A percentile compares a stretch with the other conserved stretches of the same genome.
Conservation (phyloP, 73 alveolate genomes). For the Uronychia setigera region DNA sequence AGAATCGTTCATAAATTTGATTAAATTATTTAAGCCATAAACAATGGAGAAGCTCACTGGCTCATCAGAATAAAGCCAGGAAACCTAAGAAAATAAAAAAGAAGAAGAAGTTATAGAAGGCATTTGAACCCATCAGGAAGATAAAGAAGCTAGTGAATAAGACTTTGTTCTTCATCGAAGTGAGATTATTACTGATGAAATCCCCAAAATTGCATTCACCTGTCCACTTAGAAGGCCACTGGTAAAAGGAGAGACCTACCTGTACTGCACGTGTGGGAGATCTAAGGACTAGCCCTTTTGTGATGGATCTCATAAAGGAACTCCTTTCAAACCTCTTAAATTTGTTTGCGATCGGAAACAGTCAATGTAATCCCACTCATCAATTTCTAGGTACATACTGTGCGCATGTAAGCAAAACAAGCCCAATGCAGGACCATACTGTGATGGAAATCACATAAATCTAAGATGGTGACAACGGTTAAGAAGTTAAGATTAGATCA, state of each 20-base stretch:
- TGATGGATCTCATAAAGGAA: slow-evolving; percentile 67
- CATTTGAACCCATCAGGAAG: too few relatives aligned
- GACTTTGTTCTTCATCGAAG: too few relatives aligned
- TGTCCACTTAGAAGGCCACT: slow-evolving; percentile 29
- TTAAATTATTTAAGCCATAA: too few relatives aligned
- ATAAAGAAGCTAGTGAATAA: too few relatives aligned
- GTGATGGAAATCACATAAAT: slow-evolving; percentile 68
- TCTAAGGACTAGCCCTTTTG: slow-evolving; percentile 76
- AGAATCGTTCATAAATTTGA: too few relatives aligned
- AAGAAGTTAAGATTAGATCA: too few relatives aligned
- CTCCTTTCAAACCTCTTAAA: slow-evolving; percentile 63
- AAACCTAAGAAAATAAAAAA: too few relatives aligned
- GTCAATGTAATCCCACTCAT: slow-evolving; percentile 2
- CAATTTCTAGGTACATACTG: background rate
- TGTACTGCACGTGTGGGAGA: slow-evolving; percentile 73
- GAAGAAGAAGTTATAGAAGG: too few relatives aligned
- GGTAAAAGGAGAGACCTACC: slow-evolving; percentile 63
- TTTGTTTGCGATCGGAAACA: slow-evolving; percentile 37
- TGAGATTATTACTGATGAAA: background rate
- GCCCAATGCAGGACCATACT: slow-evolving; percentile 59
- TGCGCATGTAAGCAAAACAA: slow-evolving; percentile 69
- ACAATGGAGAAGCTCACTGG: too few relatives aligned
- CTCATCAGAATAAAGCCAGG: too few relatives aligned
- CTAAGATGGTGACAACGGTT: slow-evolving; percentile 62
- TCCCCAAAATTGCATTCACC: slow-evolving; percentile 27